These are phyloP conservation scores for Penicillium canescens DNA, from an alignment of 495 filamentous ascomycete genomes.

Conservation along the genomic window DNA sequence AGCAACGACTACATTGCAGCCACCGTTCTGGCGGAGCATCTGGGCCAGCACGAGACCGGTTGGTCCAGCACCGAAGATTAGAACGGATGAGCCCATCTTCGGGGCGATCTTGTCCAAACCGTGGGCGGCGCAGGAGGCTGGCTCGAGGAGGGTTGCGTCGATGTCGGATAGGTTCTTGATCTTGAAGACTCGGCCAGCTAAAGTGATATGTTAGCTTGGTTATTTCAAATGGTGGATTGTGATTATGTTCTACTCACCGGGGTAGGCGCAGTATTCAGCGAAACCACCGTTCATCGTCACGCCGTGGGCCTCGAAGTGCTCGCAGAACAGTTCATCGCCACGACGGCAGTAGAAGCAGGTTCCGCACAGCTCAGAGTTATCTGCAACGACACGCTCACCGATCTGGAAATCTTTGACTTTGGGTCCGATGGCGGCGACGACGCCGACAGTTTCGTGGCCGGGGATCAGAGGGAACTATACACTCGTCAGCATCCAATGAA, in stretches of 20 bases:
- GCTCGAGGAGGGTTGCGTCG: constrained; percentile 72
- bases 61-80: constrained; percentile 68
- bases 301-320: constrained; percentile 67
- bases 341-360: constrained; percentile 75
- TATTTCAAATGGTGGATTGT: background rate
- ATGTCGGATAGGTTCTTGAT: constrained; percentile 69
- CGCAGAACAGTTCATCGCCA: constrained; percentile 67
- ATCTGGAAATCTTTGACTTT: constrained; percentile 63
- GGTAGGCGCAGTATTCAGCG: constrained; percentile 63
- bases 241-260: constrained; percentile 20
- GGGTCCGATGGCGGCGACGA: constrained; percentile 53
- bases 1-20: constrained; percentile 64
- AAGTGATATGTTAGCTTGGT: background rate
- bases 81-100: constrained; percentile 64
- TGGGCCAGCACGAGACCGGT: constrained; percentile 65
- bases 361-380: constrained; percentile 62
- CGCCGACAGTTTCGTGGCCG: constrained; percentile 52
- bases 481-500: background rate
- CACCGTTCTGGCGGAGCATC: constrained; percentile 63
- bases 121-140: constrained; percentile 69
- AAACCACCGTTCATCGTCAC: constrained; percentile 68
- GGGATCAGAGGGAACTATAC: constrained; percentile 57
- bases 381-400: constrained; percentile 64
- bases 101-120: constrained; percentile 72
- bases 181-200: constrained; percentile 65